These are phyloP conservation scores for Agrostemma githago DNA, from an alignment of 148 eudicot species.

Conservation along the genomic window DNA sequence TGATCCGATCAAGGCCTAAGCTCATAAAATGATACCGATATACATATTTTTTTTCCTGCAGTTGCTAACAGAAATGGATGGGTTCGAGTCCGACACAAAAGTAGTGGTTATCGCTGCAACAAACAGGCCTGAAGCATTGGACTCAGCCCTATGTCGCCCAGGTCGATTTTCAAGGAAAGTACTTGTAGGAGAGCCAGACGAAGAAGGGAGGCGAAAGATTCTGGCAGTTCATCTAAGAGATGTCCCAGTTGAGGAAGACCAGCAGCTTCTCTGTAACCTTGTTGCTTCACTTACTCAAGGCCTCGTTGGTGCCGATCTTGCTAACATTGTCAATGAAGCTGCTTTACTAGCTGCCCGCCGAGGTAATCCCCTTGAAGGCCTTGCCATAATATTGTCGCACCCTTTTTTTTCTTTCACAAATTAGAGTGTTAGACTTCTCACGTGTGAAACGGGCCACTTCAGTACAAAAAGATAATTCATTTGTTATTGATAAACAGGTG, in stretches of 20 bases:
- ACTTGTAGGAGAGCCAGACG: constrained; percentile 85
- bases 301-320: constrained; percentile 95
- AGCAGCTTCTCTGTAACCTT: constrained; percentile 57
- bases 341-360: constrained; percentile 94
- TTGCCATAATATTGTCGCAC: background rate
- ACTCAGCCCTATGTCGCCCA: constrained; percentile 93
- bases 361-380: constrained; percentile 37
- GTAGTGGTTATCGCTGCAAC: constrained; percentile 94
- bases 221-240: constrained; percentile 83
- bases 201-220: constrained; percentile 81
- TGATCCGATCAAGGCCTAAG: background rate
- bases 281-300: constrained; percentile 92
- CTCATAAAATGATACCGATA: background rate
- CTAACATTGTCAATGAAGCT: constrained; percentile 90
- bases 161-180: constrained; percentile 99
- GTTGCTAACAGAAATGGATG: constrained; percentile 98
- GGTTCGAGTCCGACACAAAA: constrained; percentile 82
- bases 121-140: constrained; percentile 94
- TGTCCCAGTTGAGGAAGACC: constrained; percentile 84
- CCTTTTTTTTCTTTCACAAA: too few relatives aligned
- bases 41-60: constrained; percentile 24
- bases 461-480: too few relatives aligned
- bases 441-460: too few relatives aligned
- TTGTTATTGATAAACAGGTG: too few relatives aligned
- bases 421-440: too few relatives aligned